These are phyloP conservation scores for Moesziomyces sp. DNA, from an alignment of 1,284 basidiomycete genomes.

Conservation along the genomic window DNA sequence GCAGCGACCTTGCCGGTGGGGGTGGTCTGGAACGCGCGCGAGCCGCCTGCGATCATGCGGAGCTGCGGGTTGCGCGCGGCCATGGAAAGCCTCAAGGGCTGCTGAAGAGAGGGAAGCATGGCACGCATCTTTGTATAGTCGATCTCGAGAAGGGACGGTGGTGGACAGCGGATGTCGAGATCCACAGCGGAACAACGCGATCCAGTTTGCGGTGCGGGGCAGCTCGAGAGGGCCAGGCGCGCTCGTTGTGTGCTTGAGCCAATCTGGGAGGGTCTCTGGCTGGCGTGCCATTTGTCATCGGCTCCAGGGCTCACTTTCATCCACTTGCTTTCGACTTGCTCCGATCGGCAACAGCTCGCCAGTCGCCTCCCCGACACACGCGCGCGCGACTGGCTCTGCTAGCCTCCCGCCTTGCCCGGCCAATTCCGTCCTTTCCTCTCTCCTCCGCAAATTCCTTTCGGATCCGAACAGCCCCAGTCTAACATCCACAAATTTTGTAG, in stretches of 20 bases:
- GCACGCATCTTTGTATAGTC: slow-evolving; percentile 26
- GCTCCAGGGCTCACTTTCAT: slow-evolving; percentile 2
- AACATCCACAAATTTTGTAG: slow-evolving; percentile 6
- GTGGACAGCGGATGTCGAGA: slow-evolving; percentile 1
- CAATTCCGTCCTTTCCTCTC: slow-evolving; percentile 23
- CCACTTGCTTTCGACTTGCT: slow-evolving; percentile 13
- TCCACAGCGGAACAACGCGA: slow-evolving; percentile 1
- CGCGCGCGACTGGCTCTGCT: slow-evolving; percentile 8
- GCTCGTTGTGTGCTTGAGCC: slow-evolving; percentile 14
- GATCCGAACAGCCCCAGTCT: slow-evolving; percentile 11
- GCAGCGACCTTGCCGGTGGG: slow-evolving; percentile 33
- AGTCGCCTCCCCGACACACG: not conserved
- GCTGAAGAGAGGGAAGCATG: slow-evolving; percentile 42
- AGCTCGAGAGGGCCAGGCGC: not conserved
- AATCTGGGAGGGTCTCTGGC: not conserved
- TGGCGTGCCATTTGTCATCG: slow-evolving; percentile 20
- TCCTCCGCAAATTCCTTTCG: not conserved
- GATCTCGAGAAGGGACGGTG: not conserved
- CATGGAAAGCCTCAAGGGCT: slow-evolving; percentile 53
- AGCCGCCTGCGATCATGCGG: slow-evolving; percentile 53
- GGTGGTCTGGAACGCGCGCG: slow-evolving; percentile 51
- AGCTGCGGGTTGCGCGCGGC: slow-evolving; percentile 53
- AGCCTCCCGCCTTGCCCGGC: slow-evolving; percentile 22
- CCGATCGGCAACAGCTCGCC: slow-evolving; percentile 17
- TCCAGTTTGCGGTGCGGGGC: slow-evolving; percentile 7